Evolutionary conservation across 345 rosid species (phyloP).

Genomic region (Lepidium sativum): DNA sequence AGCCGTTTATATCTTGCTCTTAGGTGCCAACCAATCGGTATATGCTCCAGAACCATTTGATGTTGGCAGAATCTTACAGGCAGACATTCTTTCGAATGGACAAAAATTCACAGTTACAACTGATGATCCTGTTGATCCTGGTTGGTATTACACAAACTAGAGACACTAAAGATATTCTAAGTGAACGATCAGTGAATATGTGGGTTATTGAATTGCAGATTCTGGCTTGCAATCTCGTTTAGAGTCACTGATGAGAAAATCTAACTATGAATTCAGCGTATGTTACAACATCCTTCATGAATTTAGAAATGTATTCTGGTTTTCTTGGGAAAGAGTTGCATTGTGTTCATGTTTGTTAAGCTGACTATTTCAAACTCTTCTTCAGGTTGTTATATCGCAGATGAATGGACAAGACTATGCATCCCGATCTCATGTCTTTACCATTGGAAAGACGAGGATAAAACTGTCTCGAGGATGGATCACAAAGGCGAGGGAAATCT

Average conservation of each 20-base stretch:
- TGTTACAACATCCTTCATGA: conserved; percentile 14
- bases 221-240: conserved; percentile 57
- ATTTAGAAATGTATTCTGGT: not conserved
- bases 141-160: conserved; percentile 32
- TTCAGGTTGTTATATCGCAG: conserved; percentile 70
- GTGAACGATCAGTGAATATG: not conserved
- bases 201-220: conserved; percentile 35
- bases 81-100: conserved; percentile 61
- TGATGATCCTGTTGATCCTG: conserved; percentile 53
- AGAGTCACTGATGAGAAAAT: conserved; percentile 71
- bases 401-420: conserved; percentile 84
- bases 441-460: conserved; percentile 81
- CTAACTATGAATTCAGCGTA: conserved; percentile 78
- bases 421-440: conserved; percentile 59
- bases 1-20: not conserved
- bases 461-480: conserved; percentile 98
- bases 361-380: conserved; percentile 8
- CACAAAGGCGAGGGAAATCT: conserved; percentile 85
- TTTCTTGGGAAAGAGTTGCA: not conserved
- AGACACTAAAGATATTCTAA: not conserved
- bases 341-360: not conserved
- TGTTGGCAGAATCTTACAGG: conserved; percentile 68
- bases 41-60: conserved; percentile 99
- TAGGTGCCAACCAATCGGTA: conserved; percentile 56
- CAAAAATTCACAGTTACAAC: conserved; percentile 58